Conservation (phyloP, 768 basidiomycete genomes). For the Kwoniella sp. region DNA sequence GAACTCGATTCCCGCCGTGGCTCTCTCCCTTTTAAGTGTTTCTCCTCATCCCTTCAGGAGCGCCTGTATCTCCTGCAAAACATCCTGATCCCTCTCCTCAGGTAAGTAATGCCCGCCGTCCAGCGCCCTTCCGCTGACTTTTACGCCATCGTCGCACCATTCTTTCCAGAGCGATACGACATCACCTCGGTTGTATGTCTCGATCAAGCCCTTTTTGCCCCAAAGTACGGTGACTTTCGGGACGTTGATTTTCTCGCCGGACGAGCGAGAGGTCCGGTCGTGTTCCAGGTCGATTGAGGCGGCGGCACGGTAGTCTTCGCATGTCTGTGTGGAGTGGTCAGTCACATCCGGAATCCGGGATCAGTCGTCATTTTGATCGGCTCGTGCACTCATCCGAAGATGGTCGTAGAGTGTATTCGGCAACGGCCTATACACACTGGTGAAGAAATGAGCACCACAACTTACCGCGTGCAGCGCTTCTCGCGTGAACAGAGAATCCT, state of each 20-base stretch:
- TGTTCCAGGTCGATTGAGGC: constrained; percentile 52
- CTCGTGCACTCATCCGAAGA: too few relatives aligned
- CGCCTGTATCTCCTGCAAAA: constrained; percentile 31
- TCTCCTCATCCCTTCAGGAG: constrained; percentile 16
- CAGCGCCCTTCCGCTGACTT: constrained; percentile 25
- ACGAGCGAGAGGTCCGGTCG: constrained; percentile 35
- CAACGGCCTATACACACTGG: too few relatives aligned
- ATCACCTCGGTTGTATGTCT: constrained; percentile 9
- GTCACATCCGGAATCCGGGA: not conserved
- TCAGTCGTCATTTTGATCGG: too few relatives aligned
- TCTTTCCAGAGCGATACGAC: constrained; percentile 34
- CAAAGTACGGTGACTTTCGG: constrained; percentile 36
- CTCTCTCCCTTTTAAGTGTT: not conserved
- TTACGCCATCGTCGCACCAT: constrained; percentile 18
- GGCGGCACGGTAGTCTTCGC: constrained; percentile 55
- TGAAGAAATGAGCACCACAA: not conserved
- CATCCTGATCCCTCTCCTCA: constrained; percentile 41
- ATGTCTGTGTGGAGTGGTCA: constrained; percentile 17
- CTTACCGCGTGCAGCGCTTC: constrained; percentile 40
- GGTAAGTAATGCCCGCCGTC: constrained; percentile 48
- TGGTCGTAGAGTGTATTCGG: too few relatives aligned
- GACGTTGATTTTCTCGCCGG: constrained; percentile 27
- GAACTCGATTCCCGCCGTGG: too few relatives aligned
- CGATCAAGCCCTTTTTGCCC: constrained; percentile 45
- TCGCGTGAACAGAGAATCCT: constrained; percentile 18